Evolutionary conservation across 108 stramenopile species (phyloP), one percentile per base, ranked within the genome.

Genomic region (Mayamaea pseudoterrestris): DNA sequence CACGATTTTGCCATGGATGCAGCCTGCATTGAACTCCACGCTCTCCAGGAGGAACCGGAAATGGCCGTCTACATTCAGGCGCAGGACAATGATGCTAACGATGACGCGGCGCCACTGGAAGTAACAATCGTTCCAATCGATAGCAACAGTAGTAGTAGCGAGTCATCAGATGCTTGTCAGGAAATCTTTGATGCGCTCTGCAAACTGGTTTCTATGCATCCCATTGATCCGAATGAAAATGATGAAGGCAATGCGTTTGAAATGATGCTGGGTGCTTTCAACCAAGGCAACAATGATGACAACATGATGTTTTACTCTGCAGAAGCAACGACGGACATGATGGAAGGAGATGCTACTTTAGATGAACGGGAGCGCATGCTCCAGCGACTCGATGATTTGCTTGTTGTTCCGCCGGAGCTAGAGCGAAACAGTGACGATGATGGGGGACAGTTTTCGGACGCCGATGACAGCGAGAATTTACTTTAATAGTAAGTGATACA

Each of bases 1-100:
- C 2, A 59, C 45, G 83, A 84, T 63, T 26, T 75, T 13, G 67
- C 76, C 7, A 54, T 84, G 30, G 76, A 72, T 43, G 83, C 69
- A 5, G 53, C 63, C 13, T 80, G 78, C 39, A 78, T 84, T 56
- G 63, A 62, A 35, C 47, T 84, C 49, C 83, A 84, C 59, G 83
- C 83, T 44, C 47, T 84, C 34, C 30, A 58, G 21, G 61, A 64
- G 12, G 67, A 75, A 3, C 73, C 68, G 27, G 50, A 52, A 53
- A 13, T 57, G 44, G 44, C 54, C 8, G 34, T 64, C 2, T 68
- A 71, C 43, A 25, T 65, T 6, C 66, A 72, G 53, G 30, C 65
- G 16, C 2, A 27, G 21, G 56, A 42, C 41, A 31, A 13, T 32
- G 5, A 9, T 3, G 21, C 5, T 1, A 14, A 40, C 14, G 30